These are phyloP conservation scores for Penicillium manginii DNA, from an alignment of 495 filamentous ascomycete genomes.

Conservation along the genomic window DNA sequence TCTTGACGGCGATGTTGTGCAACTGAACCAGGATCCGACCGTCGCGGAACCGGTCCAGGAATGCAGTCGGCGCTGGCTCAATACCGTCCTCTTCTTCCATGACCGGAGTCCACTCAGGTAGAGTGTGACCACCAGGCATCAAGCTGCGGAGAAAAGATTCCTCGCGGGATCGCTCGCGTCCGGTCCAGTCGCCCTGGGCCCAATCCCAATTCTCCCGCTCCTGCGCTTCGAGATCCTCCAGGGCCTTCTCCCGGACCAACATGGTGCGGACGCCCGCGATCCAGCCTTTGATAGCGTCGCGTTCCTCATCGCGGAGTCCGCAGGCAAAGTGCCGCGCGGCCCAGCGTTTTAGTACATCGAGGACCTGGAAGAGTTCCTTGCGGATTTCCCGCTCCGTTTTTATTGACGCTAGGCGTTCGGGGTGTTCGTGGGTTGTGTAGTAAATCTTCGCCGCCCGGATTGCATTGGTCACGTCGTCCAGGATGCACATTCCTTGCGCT, in stretches of 20 bases:
- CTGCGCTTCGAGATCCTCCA: slow-evolving; percentile 72
- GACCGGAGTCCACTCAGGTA: slow-evolving; percentile 71
- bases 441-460: slow-evolving; percentile 95
- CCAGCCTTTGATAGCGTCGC: slow-evolving; percentile 73
- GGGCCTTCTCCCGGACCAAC: slow-evolving; percentile 70
- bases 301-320: slow-evolving; percentile 76
- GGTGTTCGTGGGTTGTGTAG: slow-evolving; percentile 84
- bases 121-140: slow-evolving; percentile 45
- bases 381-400: slow-evolving; percentile 82
- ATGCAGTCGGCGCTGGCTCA: slow-evolving; percentile 66
- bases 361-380: slow-evolving; percentile 77
- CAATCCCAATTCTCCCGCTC: slow-evolving; percentile 79
- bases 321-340: slow-evolving; percentile 85
- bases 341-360: slow-evolving; percentile 90
- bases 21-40: slow-evolving; percentile 81
- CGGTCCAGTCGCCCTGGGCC: slow-evolving; percentile 78
- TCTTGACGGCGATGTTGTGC: slow-evolving; percentile 85
- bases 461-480: slow-evolving; percentile 90
- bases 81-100: slow-evolving; percentile 48
- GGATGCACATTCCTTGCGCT: slow-evolving; percentile 85
- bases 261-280: slow-evolving; percentile 74
- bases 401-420: slow-evolving; percentile 81
- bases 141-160: slow-evolving; percentile 76
- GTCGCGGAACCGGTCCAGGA: slow-evolving; percentile 73
- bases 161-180: slow-evolving; percentile 76